Base-by-base conservation (phyloP, 768 basidiomycete genomes). In the Gautieria morchelliformis region DNA sequence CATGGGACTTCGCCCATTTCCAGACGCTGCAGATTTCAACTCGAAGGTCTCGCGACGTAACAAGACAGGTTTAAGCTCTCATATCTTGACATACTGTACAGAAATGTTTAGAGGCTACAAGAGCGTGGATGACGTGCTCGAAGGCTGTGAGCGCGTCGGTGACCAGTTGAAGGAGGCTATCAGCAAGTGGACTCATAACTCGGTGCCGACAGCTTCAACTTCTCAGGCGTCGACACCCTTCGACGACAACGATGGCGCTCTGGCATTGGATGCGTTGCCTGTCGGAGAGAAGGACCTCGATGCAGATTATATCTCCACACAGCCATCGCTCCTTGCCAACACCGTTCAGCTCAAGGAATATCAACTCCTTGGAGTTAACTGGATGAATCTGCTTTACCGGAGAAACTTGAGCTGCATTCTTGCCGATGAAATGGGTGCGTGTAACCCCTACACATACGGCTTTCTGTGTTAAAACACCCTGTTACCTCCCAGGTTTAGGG, bases 361-460 rank as follows among this genome's bases (percentile, higher is more conserved):
- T 69, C 95, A 99, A 70, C 74, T 98, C 58, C 77, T 97, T 58
- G 96, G 96, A n/a, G 79, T 99, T 54, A 99, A 98, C 68, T 99
- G 96, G 96, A 74, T 99, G 61, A 84, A 91, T 70, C 71, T 98
- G 20, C 74, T 98, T 52, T 93, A 93, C 69, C 78, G 76, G 58
- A 83, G 81, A 64, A 79, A 80, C 58, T 78, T 89, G 52, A 94
- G 92, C 61, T 97, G 95, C 69, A 98, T 99, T 66, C 79, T 99
- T 44, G 96, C 96, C 2, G 96, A 99, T 70, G 96, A 99, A 70
- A 99, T 99, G 96, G 95, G 95, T 90, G 70, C 64, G 81, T 77
- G 33, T 42, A 24, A 55, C 50, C 53, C 53, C 19, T 52, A 37
- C 45, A 46, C 45, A 20, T 6, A 4, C 35, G 2, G 24, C n/a